Evolutionary conservation across 257 asterid species (phyloP).

Genomic region (Cinchona pubescens): DNA sequence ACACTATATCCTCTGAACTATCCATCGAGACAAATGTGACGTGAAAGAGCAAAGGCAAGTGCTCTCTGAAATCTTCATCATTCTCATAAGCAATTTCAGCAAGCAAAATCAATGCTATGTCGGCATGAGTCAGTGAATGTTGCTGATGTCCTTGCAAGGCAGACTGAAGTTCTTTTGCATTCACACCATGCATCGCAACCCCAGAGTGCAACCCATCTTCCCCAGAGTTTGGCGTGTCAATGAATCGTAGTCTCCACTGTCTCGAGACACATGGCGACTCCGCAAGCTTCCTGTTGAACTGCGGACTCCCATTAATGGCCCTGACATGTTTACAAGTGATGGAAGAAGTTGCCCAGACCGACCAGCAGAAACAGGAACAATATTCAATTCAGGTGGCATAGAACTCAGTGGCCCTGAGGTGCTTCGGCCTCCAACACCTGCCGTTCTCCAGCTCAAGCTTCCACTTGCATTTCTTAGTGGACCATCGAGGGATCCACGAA

Average conservation of each 20-base stretch:
- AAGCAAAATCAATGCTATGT: constrained; percentile 83
- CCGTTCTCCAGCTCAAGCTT: constrained; percentile 98
- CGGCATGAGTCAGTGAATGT: constrained; percentile 90
- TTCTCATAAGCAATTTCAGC: constrained; percentile 99
- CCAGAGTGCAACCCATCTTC: constrained; percentile 83
- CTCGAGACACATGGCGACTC: constrained; percentile 96
- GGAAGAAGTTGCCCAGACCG: constrained; percentile 99
- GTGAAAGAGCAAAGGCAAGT: constrained; percentile 91
- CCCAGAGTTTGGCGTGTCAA: constrained; percentile 96
- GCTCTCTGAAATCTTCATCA: constrained; percentile 98
- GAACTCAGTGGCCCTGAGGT: constrained; percentile 97
- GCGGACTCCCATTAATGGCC: constrained; percentile 93
- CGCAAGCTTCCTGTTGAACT: constrained; percentile 97
- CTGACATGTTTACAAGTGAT: constrained; percentile 92
- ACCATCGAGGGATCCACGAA: constrained; percentile 95
- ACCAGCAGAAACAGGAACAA: constrained; percentile 80
- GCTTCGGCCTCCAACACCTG: constrained; percentile 94
- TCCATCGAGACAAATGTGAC: constrained; percentile 99
- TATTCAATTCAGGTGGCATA: constrained; percentile 86
- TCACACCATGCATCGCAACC: constrained; percentile 63
- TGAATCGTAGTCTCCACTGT: constrained; percentile 93
- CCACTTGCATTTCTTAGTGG: constrained; percentile 95
- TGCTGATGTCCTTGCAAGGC: constrained; percentile 99
- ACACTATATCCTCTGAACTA: constrained; percentile 97
- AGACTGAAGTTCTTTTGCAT: constrained; percentile 94